These are phyloP conservation scores for Sutorius australiensis DNA, from an alignment of 768 basidiomycete genomes.

Conservation along the genomic window DNA sequence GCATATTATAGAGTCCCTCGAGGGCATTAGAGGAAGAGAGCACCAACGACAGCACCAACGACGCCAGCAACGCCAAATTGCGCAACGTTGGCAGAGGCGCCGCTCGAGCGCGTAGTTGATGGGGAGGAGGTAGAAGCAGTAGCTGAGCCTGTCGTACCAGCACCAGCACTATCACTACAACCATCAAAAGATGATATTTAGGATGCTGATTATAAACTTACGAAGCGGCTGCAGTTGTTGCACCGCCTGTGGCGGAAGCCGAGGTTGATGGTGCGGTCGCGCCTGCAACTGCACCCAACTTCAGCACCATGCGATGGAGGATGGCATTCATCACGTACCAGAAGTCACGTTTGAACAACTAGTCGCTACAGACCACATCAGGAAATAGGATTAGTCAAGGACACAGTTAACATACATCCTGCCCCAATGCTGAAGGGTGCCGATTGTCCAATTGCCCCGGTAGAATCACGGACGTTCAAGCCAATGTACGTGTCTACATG, in stretches of 20 bases:
- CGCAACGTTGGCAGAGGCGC: conserved; percentile 41
- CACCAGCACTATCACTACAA: neutral
- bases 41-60: conserved; percentile 34
- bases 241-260: neutral
- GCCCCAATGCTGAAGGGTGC: conserved; percentile 48
- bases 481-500: conserved; percentile 48
- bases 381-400: neutral
- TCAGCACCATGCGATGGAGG: conserved; percentile 12
- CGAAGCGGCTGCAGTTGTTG: conserved; percentile 5
- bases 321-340: conserved; percentile 18
- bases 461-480: conserved; percentile 57
- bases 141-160: neutral
- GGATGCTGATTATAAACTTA: conserved; percentile 11
- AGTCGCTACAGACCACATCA: conserved; percentile 26
- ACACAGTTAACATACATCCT: conserved; percentile 43
- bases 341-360: conserved; percentile 29
- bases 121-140: conserved; percentile 15
- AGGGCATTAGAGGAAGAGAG: conserved; percentile 34
- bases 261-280: conserved; percentile 15
- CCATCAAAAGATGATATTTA: conserved; percentile 11
- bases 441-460: conserved; percentile 46
- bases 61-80: conserved; percentile 43
- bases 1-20: neutral
- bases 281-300: conserved; percentile 21
- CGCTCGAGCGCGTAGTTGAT: conserved; percentile 27